phyloP scores from a whole-genome alignment of 164 flowering plant species.

The Vitis vinifera region ASM3070453v1 NC_081816.1:4400501-4401000 shows the following conservation, averaged over 20 bases:
- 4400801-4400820: slow-evolving; percentile 91
- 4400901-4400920: slow-evolving; percentile 39
- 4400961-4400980: slow-evolving; percentile 63
- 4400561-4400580: slow-evolving; percentile 99
- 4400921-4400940: slow-evolving; percentile 53
- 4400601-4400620: slow-evolving; percentile 95
- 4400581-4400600: slow-evolving; percentile 97
- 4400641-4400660: slow-evolving; percentile 86
- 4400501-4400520: not conserved
- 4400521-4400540: slow-evolving; percentile 7
- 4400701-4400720: slow-evolving; percentile 95
- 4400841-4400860: slow-evolving; percentile 85
- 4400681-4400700: slow-evolving; percentile 61
- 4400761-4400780: slow-evolving; percentile 92
- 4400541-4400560: slow-evolving; percentile 21
- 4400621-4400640: slow-evolving; percentile 87
- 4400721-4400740: slow-evolving; percentile 95
- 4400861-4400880: slow-evolving; percentile 83
- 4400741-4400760: slow-evolving; percentile 93
- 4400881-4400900: slow-evolving; percentile 66
- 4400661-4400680: slow-evolving; percentile 95
- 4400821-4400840: slow-evolving; percentile 82
- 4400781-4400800: slow-evolving; percentile 83
- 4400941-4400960: slow-evolving; percentile 65
- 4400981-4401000: slow-evolving; percentile 33